phyloP scores from a whole-genome alignment of 768 basidiomycete species.

The Lactarius trivialis region DNA sequence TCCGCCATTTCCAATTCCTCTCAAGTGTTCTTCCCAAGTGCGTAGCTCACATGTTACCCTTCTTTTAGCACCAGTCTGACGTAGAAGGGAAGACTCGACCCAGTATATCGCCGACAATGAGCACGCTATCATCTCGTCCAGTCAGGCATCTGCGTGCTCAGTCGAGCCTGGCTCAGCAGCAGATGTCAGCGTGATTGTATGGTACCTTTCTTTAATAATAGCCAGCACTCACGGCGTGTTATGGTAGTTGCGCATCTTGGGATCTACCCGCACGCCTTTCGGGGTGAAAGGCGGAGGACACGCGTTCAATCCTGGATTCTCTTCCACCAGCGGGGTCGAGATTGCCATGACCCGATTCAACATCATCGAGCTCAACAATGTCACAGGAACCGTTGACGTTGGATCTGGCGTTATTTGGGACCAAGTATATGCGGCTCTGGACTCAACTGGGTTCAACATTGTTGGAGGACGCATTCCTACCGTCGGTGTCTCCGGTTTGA shows the following conservation, averaged over 20 bases:
- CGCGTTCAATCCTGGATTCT: conserved; percentile 23
- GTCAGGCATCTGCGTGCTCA: conserved; percentile 5
- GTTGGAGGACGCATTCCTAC: conserved; percentile 24
- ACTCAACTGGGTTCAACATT: conserved; percentile 19
- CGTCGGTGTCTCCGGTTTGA: conserved; percentile 25
- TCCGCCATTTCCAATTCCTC: background rate
- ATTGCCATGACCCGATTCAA: conserved; percentile 26
- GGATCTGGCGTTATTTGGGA: conserved; percentile 28
- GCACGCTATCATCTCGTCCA: background rate
- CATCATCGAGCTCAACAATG: background rate
- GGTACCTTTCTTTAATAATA: background rate
- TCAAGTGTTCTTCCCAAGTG: background rate
- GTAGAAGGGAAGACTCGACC: background rate
- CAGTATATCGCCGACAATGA: background rate
- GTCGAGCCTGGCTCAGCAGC: conserved; percentile 22
- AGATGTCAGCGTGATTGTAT: conserved; percentile 20
- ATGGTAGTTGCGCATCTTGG: conserved; percentile 15
- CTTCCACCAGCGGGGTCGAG: conserved; percentile 26
- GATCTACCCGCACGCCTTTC: background rate
- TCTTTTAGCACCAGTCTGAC: background rate
- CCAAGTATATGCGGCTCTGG: conserved; percentile 22
- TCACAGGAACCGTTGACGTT: conserved; percentile 11
- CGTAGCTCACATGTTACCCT: background rate
- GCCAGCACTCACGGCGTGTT: background rate
- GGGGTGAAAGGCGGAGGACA: conserved; percentile 23